phyloP scores from a whole-genome alignment of 2,329 filamentous ascomycete species.

The Paracorniculantispora psalliotae region DNA sequence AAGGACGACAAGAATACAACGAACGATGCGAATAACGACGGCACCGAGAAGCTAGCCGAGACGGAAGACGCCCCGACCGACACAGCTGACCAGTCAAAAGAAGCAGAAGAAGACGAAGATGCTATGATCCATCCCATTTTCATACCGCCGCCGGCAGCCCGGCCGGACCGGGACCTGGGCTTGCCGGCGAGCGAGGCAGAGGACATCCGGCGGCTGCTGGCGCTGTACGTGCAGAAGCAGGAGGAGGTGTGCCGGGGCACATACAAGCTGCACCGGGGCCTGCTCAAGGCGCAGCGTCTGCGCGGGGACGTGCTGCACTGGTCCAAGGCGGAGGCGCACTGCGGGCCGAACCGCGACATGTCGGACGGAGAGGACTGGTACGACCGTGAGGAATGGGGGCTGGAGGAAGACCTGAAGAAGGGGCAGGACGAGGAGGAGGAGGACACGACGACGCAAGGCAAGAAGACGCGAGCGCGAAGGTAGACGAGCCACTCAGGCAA shows the following conservation, averaged over 20 bases:
- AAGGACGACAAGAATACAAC: background rate
- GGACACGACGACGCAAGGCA: constrained; percentile 52
- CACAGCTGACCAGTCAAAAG: background rate
- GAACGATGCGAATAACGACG: background rate
- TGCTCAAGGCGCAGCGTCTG: constrained; percentile 68
- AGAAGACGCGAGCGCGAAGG: constrained; percentile 57
- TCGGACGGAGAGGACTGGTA: constrained; percentile 89
- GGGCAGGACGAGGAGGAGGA: constrained; percentile 80
- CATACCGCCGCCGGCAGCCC: constrained; percentile 55
- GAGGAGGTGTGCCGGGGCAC: constrained; percentile 74
- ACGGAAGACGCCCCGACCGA: background rate
- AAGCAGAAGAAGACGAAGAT: constrained; percentile 1
- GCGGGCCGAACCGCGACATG: constrained; percentile 63
- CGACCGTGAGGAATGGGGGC: constrained; percentile 72
- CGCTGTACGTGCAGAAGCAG: constrained; percentile 79
- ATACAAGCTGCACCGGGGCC: constrained; percentile 61
- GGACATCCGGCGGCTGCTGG: constrained; percentile 67
- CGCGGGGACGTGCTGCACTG: constrained; percentile 67
- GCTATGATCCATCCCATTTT: constrained; percentile 72
- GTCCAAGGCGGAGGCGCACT: constrained; percentile 74
- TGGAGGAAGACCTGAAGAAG: constrained; percentile 72
- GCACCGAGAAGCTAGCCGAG: constrained; percentile 3
- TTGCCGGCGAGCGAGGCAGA: constrained; percentile 71
- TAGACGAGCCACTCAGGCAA: background rate
- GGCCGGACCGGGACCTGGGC: constrained; percentile 64